Evolutionary conservation across 2,329 filamentous ascomycete species (phyloP), one percentile per base, ranked within the genome.

Genomic region (Aspergillus sp.): DNA sequence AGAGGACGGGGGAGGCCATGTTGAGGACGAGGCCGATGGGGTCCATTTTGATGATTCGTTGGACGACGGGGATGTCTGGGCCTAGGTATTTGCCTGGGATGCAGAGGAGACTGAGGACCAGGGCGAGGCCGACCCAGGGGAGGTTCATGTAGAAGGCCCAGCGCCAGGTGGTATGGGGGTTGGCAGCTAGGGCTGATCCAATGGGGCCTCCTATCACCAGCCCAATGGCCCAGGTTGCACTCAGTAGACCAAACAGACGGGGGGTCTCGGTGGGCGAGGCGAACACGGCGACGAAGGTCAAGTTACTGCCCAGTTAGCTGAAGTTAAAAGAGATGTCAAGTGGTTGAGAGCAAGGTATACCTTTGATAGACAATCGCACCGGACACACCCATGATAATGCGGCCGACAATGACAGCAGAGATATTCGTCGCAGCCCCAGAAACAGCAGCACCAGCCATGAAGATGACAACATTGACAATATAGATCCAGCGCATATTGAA

Each of bases 91-190:
- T 61, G 5, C 56, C 58, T 33, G 69, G 75, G 0, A 84, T 72
- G 6, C 77, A 63, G 58, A 81, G 77, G 31, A 84, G n/a, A n/a
- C 77, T 74, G 14, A 78, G 70, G 0, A 80, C 77, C 3, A 75
- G 66, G 15, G 74, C 69, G 4, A 76, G 64, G 7, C 72, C 82
- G 0, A 80, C 75, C 49, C 80, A 70, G n/a, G 75, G 67, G 0
- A 86, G 73, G 62, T 86, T 86, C 70, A 86, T 80, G 63, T 87
- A 87, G 63, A 83, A 82, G 0, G 73, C 76, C 72, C 71, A 76
- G 51, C 70, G 66, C 66, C 66, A 67, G 45, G 60, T 65, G 2
- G 62, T 62, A 46, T 52, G 72, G 62, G 21, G 35, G 41, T 57
- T 53, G 4, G 55, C 21, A 7, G 55, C 55, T 2, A 53, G 46